Evolutionary conservation across 2,329 filamentous ascomycete species (phyloP), one percentile per base, ranked within the genome.

Genomic region (Rachicladosporium sp.): DNA sequence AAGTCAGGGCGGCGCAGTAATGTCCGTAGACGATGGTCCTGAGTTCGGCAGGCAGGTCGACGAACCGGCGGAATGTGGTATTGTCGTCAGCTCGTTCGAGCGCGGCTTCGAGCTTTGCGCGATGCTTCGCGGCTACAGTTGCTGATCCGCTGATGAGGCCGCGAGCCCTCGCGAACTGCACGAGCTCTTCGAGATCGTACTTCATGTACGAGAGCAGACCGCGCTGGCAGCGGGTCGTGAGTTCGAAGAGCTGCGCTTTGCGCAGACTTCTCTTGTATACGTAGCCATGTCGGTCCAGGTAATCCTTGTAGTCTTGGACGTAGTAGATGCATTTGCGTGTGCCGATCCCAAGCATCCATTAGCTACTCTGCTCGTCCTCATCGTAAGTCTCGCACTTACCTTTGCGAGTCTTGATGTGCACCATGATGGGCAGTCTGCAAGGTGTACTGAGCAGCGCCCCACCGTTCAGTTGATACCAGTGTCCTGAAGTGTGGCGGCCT

Each of bases 51-150:
- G 23, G 36, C 3, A 37, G 36, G 0, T 31, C 29, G 6, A 11
- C 2, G 36, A 37, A 37, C 6, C 36, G 11, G 3, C 32, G 9
- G 23, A 37, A 37, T 10, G 36, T 37, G 15, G 36, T 31, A 3
- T 37, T 31, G 6, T 37, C 10, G 23, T 37, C 36, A 10, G 36
- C 36, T n/a, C 11, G 4, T n/a, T 37, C 36, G 10, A 37, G 29
- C 2, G 8, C 15, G n/a, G 11, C 36, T 31, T 31, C 33, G 13
- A 38, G 9, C 5, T 15, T 27, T 27, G 33, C 13, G 37, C 31
- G 37, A 13, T 13, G 35, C 10, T 29, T 13, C 10, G 5, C 19
- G 29, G 9, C 6, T 6, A 4, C 29, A n/a, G 7, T 27, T 15
- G 6, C 19, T 21, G 9, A 6, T 4, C 15, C 15, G 15, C 15